Evolutionary conservation across 768 basidiomycete species (phyloP), one percentile per base, ranked within the genome.

Genomic region (Collybiopsis confluens): DNA sequence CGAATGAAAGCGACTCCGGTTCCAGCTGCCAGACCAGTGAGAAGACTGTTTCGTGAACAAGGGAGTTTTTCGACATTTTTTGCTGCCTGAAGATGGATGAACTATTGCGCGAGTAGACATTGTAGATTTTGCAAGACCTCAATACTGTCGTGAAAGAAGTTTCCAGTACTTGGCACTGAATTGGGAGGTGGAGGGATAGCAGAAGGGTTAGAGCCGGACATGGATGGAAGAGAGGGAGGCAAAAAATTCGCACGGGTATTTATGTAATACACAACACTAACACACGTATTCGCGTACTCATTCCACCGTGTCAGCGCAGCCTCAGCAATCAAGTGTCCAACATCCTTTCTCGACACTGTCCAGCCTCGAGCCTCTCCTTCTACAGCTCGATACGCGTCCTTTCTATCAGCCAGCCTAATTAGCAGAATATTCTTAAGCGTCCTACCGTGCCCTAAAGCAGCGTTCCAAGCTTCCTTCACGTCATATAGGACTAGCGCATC

Each of bases 1-100:
- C 90, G 79, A 51, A 92, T 80, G 52, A 87, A 72, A 18, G 90
- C 91, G 52, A 92, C 79, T 1, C 88, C 90, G 1, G 76, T 77
- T 13, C 90, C 90, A 54, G 86, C 83, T n/a, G 83, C 86, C 59
- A 92, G 91, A 13, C 90, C 90, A 48, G 77, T 80, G 58, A 92
- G 69, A 35, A 92, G 69, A 63, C 86, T 86, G 56, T 80, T 86
- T 35, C 91, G 76, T 45, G 85, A 87, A 62, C 90, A 92, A 2
- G 89, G 90, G 10, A 90, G 75, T 60, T 89, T 56, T n/a, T 56
- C 47, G 36, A 56, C 52, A 24, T 45, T 53, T 33, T 53, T 53
- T 15, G 43, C 41, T 20, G 41, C 38, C 43, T 53, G 28, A 10
- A 30, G 11, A 43, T 4, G 15, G 5, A 15, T 16, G 18, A 6